Evolutionary conservation across 768 basidiomycete genomes (phyloP).

Genomic region (Termitomyces bulborhizus): DNA sequence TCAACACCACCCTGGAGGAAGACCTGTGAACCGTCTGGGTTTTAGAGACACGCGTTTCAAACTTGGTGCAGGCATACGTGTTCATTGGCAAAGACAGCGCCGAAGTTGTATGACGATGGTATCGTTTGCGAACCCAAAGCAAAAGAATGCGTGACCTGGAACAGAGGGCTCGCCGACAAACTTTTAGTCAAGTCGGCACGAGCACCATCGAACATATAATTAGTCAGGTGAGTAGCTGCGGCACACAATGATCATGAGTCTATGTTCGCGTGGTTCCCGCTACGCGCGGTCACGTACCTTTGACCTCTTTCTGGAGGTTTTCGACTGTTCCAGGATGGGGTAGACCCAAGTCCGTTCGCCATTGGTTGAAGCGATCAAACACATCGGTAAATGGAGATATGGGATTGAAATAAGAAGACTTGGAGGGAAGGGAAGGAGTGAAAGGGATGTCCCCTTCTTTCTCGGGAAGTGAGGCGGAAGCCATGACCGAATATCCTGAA

Average conservation of each 20-base stretch:
- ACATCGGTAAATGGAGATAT: slow-evolving; percentile 58
- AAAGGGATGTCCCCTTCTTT: slow-evolving; percentile 34
- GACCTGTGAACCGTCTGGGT: slow-evolving; percentile 40
- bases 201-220: slow-evolving; percentile 96
- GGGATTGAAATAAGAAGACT: slow-evolving; percentile 34
- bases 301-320: slow-evolving; percentile 90
- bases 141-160: slow-evolving; percentile 98
- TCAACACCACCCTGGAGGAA: slow-evolving; percentile 94
- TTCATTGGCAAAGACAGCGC: slow-evolving; percentile 84
- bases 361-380: slow-evolving; percentile 70
- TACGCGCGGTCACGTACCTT: slow-evolving; percentile 45
- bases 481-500: slow-evolving; percentile 29
- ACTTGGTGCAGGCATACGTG: slow-evolving; percentile 39
- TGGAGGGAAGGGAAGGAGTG: slow-evolving; percentile 22
- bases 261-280: background rate
- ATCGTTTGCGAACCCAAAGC: slow-evolving; percentile 80
- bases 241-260: slow-evolving; percentile 2
- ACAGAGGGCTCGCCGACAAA: slow-evolving; percentile 88
- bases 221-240: slow-evolving; percentile 83
- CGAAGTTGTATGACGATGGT: slow-evolving; percentile 90
- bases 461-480: slow-evolving; percentile 36
- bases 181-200: slow-evolving; percentile 94
- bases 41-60: slow-evolving; percentile 18
- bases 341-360: slow-evolving; percentile 77
- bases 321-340: slow-evolving; percentile 92